These are phyloP conservation scores for Zostera marina DNA, from an alignment of 116 monocot genomes.

Conservation along the genomic window DNA sequence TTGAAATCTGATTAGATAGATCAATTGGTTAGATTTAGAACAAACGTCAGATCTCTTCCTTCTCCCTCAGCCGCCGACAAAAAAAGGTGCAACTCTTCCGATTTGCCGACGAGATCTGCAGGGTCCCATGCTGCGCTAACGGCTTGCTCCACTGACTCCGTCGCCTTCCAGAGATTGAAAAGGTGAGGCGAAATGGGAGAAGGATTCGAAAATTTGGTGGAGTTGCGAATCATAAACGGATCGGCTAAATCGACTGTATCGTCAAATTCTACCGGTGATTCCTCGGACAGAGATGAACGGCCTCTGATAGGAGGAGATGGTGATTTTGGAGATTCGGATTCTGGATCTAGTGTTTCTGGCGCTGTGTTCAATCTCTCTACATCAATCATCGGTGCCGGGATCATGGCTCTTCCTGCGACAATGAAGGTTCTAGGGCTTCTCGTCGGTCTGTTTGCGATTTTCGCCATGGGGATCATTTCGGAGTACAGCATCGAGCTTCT, in stretches of 20 bases:
- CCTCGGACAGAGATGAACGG: neutral
- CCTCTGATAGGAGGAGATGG: conserved; percentile 5
- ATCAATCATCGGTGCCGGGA: conserved; percentile 83
- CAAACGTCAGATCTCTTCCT: neutral
- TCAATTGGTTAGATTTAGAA: too few species aligned
- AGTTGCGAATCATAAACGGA: too few species aligned
- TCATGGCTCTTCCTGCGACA: conserved; percentile 90
- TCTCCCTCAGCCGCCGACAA: neutral
- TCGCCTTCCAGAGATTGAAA: too few species aligned
- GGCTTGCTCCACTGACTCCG: too few species aligned
- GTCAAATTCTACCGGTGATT: neutral
- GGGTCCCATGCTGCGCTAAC: too few species aligned
- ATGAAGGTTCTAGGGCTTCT: conserved; percentile 79
- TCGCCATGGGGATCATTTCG: conserved; percentile 70
- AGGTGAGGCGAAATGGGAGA: too few species aligned
- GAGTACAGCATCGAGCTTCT: conserved; percentile 84
- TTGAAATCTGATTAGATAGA: too few species aligned
- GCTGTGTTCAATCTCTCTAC: conserved; percentile 97
- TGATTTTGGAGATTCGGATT: neutral
- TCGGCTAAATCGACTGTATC: too few species aligned
- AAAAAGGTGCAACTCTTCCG: neutral
- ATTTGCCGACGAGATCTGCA: too few species aligned
- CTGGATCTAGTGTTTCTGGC: conserved; percentile 39
- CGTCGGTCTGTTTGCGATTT: conserved; percentile 31
- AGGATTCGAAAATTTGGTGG: too few species aligned